These are phyloP conservation scores for Sphaerobolus stellatus DNA, from an alignment of 1,284 basidiomycete genomes.

Conservation along the genomic window DNA sequence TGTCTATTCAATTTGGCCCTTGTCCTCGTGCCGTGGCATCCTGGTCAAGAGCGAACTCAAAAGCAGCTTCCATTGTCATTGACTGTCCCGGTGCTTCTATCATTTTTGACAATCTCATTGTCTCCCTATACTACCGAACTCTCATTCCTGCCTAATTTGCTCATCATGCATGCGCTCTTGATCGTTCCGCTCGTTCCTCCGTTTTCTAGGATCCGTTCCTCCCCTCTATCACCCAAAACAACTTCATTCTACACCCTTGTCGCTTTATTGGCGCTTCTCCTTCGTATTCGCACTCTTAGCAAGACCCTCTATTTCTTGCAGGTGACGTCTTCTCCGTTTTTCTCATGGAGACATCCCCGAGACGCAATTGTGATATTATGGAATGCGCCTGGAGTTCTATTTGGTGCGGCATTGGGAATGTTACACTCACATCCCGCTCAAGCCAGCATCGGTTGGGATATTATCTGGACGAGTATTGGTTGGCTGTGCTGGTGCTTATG, in stretches of 20 bases:
- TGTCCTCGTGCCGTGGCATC: slow-evolving; percentile 39
- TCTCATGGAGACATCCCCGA: slow-evolving; percentile 14
- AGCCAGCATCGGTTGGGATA: slow-evolving; percentile 64
- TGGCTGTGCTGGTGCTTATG: slow-evolving; percentile 6
- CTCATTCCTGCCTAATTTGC: slow-evolving; percentile 59
- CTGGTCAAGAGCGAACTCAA: slow-evolving; percentile 13
- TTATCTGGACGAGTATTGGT: slow-evolving; percentile 51
- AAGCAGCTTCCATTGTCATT: slow-evolving; percentile 30
- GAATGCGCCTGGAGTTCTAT: slow-evolving; percentile 20
- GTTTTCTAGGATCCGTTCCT: slow-evolving; percentile 2
- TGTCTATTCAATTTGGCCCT: slow-evolving; percentile 67
- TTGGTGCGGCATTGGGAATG: slow-evolving; percentile 31
- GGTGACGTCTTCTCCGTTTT: slow-evolving; percentile 7
- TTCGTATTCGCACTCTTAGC: slow-evolving; percentile 41
- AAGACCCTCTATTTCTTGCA: slow-evolving; percentile 12
- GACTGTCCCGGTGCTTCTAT: slow-evolving; percentile 47
- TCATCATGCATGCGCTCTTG: slow-evolving; percentile 62
- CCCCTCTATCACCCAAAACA: slow-evolving; percentile 24
- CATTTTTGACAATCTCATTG: slow-evolving; percentile 48
- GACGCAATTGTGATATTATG: slow-evolving; percentile 11
- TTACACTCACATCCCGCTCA: slow-evolving; percentile 63
- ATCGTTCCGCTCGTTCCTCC: slow-evolving; percentile 50
- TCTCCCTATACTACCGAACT: slow-evolving; percentile 49
- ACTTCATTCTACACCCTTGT: slow-evolving; percentile 41
- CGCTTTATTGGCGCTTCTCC: slow-evolving; percentile 32